phyloP scores from a whole-genome alignment of 2,329 filamentous ascomycete species.

The Diaporthe eres region DNA sequence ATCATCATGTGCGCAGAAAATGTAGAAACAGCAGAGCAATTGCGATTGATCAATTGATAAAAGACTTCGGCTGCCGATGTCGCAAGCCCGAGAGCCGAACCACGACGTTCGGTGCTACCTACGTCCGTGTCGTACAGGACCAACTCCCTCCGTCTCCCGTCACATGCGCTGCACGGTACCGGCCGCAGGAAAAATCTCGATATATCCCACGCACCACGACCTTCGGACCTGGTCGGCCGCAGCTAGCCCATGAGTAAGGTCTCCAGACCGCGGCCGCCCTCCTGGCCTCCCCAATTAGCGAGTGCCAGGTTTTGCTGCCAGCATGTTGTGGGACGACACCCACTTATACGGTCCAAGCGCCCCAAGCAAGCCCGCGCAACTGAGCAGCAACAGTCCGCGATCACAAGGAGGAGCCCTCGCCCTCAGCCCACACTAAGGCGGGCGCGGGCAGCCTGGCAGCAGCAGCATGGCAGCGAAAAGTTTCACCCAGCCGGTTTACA shows the following conservation, averaged over 20 bases:
- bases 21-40: background rate
- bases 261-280: background rate
- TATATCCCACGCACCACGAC: slow-evolving; percentile 7
- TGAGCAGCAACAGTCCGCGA: slow-evolving; percentile 30
- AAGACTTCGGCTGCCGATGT: slow-evolving; percentile 8
- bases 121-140: background rate
- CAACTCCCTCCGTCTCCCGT: slow-evolving; percentile 6
- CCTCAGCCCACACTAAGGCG: background rate
- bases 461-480: slow-evolving; percentile 5
- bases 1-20: background rate
- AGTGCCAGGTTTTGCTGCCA: slow-evolving; percentile 2
- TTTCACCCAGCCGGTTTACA: background rate
- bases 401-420: background rate
- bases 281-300: background rate
- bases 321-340: slow-evolving; percentile 20
- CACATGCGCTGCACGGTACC: slow-evolving; percentile 8
- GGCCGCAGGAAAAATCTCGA: slow-evolving; percentile 10
- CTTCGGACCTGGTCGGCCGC: background rate
- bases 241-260: slow-evolving; percentile 8
- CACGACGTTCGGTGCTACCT: background rate
- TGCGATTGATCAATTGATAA: background rate
- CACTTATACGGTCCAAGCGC: background rate
- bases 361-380: slow-evolving; percentile 7
- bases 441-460: background rate
- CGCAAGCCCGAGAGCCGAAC: slow-evolving; percentile 17